phyloP scores from a whole-genome alignment of 2,329 filamentous ascomycete species.

The Calonectria pauciramosa region DNA sequence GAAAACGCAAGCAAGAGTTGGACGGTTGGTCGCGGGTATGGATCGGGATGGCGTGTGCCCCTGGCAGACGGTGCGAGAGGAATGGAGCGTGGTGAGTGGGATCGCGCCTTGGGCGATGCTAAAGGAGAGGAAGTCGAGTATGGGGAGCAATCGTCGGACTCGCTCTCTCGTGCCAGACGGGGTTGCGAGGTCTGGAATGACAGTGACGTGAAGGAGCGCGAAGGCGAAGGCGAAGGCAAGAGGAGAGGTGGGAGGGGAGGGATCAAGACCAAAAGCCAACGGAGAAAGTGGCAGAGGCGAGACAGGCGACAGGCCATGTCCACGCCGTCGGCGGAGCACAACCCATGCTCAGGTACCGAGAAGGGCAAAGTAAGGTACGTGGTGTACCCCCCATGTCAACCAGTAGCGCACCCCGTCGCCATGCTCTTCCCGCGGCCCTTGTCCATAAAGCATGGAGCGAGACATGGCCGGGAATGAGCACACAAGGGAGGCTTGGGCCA shows the following conservation, averaged over 20 bases:
- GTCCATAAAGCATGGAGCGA: slow-evolving; percentile 20
- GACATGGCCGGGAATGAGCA: slow-evolving; percentile 24
- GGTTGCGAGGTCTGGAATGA: slow-evolving; percentile 49
- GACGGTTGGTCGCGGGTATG: background rate
- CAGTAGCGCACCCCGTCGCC: slow-evolving; percentile 1
- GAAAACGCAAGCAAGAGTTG: background rate
- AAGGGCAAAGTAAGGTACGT: slow-evolving; percentile 14
- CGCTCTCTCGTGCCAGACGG: slow-evolving; percentile 52
- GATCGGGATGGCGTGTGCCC: slow-evolving; percentile 27
- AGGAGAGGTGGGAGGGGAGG: slow-evolving; percentile 28
- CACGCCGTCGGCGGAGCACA: slow-evolving; percentile 25
- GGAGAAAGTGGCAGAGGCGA: slow-evolving; percentile 35
- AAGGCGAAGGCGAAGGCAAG: slow-evolving; percentile 29
- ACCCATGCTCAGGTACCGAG: slow-evolving; percentile 19
- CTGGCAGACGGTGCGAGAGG: slow-evolving; percentile 31
- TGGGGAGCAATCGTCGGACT: slow-evolving; percentile 40
- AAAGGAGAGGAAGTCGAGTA: slow-evolving; percentile 36
- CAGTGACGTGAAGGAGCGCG: slow-evolving; percentile 34
- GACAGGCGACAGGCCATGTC: slow-evolving; percentile 29
- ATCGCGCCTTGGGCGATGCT: slow-evolving; percentile 31
- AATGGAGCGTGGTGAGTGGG: slow-evolving; percentile 34
- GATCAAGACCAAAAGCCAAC: slow-evolving; percentile 29
- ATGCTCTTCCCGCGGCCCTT: slow-evolving; percentile 4
- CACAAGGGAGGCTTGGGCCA: slow-evolving; percentile 17
- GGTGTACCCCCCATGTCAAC: slow-evolving; percentile 12